phyloP scores from a whole-genome alignment of 1,284 basidiomycete species.

The Boletellus sp. region DNA sequence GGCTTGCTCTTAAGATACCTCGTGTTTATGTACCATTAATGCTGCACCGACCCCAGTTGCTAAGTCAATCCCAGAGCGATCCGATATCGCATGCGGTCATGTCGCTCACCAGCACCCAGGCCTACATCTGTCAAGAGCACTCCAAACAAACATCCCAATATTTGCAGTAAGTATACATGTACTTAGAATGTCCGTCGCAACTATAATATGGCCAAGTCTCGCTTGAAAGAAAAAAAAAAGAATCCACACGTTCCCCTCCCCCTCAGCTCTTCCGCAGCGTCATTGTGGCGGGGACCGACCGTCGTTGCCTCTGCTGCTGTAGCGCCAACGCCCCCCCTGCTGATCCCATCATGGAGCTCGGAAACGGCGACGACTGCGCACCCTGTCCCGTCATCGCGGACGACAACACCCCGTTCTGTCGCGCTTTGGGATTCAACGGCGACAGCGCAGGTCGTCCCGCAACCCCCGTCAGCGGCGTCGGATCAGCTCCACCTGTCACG shows the following conservation, averaged over 20 bases:
- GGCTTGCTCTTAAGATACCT: no score
- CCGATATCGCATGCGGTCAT: no score
- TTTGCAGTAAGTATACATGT: no score
- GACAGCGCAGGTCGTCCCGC: constrained; percentile 47
- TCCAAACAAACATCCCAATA: no score
- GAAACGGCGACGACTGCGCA: constrained; percentile 18
- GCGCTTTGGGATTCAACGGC: constrained; percentile 68
- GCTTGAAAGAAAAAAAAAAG: no score
- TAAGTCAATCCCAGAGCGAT: no score
- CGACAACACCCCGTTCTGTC: constrained; percentile 45
- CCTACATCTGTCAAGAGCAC: no score
- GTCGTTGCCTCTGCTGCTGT: constrained; percentile 48
- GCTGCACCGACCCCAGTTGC: no score
- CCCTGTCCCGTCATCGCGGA: constrained; percentile 23
- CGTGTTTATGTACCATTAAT: no score
- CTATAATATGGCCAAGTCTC: no score
- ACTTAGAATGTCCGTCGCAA: no score
- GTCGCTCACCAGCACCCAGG: no score
- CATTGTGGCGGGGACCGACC: constrained; percentile 42
- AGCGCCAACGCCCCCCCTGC: constrained; percentile 32
- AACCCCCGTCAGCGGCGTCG: constrained; percentile 16
- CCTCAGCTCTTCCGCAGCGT: constrained; percentile 22
- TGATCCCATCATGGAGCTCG: constrained; percentile 8
- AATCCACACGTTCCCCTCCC: not conserved
- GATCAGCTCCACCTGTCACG: constrained; percentile 50